Evolutionary conservation across 208 protist genomes (phyloP).

Genomic region (Crithidia brevicula): DNA sequence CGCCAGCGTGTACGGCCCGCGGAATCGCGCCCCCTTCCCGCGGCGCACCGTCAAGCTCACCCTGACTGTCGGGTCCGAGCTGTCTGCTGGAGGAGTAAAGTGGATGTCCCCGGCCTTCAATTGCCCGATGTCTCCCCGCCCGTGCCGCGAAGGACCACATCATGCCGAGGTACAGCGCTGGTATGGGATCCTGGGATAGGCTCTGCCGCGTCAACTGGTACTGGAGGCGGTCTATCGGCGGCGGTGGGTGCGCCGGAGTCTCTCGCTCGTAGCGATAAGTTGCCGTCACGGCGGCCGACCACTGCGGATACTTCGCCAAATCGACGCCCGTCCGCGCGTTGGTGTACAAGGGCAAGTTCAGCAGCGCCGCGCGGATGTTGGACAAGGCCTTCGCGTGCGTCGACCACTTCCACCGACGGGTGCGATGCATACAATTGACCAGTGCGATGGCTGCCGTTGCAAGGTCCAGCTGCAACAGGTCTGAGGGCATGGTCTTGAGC

Average conservation of each 20-base stretch:
- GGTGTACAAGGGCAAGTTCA: background rate
- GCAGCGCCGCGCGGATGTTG: background rate
- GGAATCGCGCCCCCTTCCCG: background rate
- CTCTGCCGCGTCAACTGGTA: background rate
- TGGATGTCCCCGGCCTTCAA: background rate
- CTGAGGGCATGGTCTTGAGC: background rate
- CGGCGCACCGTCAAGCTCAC: background rate
- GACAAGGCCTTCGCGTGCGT: slow-evolving; percentile 3
- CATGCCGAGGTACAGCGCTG: background rate
- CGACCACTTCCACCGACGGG: slow-evolving; percentile 1
- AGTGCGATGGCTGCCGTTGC: background rate
- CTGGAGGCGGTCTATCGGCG: background rate
- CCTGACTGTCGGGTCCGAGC: background rate
- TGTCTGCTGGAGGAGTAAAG: background rate
- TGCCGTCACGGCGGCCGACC: background rate
- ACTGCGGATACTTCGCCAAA: background rate
- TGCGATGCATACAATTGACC: background rate
- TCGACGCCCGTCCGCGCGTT: background rate
- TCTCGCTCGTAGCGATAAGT: background rate
- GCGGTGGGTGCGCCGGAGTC: background rate
- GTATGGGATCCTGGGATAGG: background rate
- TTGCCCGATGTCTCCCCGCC: background rate
- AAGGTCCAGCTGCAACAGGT: background rate
- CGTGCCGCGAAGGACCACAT: background rate
- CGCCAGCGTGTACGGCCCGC: background rate